Base-by-base conservation (phyloP, 345 rosid species). In the Salix brachista region DNA sequence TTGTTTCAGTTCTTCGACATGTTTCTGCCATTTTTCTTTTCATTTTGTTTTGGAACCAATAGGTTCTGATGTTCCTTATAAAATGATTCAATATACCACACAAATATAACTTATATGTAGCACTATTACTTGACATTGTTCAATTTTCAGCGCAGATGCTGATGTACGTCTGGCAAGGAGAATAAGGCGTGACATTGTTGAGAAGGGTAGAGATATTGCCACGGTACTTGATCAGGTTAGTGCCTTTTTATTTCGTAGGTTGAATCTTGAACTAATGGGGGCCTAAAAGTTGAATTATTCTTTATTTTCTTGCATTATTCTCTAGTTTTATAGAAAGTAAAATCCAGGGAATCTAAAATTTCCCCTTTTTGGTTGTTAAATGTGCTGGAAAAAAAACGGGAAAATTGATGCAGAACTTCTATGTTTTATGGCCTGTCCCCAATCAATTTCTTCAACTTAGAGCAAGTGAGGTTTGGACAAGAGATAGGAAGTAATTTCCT, bases 151-250 rank as follows among this genome's bases (percentile, higher is more conserved):
- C 68, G 91, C 93, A 96, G 99, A 96, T 90, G 93, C 99, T 85
- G 99, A 96, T 86, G 99, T 96, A 75, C 97, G 98, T 66, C 83
- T 96, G 87, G 98, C 97, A 68, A 91, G 99, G 89, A 91, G 98
- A 85, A 96, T 96, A 83, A 87, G 90, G 85, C 89, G 97, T 80
- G 98, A 93, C 88, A 96, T 96, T 61, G 92, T 82, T 67, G 92
- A 91, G 80, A 93, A 93, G 84, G 89, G 91, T 76, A 89, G 97
- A 88, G 97, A 93, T 85, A 91, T 96, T 28, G 93, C 89, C 77
- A 64, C 89, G 18, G 97, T 96, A 64, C 97, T 96, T 80, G 99
- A 96, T 86, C 97, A 96, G 97, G 99, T 96, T 70, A 72, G 85
- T 65, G 32, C 28, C 21, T 80, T 64, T 80, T 7, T 18, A 52